A percentile compares a stretch with the other conserved stretches of the same genome.
Conservation (phyloP, 176 grass and related monocot species). For the Otatea glauca region DNA sequence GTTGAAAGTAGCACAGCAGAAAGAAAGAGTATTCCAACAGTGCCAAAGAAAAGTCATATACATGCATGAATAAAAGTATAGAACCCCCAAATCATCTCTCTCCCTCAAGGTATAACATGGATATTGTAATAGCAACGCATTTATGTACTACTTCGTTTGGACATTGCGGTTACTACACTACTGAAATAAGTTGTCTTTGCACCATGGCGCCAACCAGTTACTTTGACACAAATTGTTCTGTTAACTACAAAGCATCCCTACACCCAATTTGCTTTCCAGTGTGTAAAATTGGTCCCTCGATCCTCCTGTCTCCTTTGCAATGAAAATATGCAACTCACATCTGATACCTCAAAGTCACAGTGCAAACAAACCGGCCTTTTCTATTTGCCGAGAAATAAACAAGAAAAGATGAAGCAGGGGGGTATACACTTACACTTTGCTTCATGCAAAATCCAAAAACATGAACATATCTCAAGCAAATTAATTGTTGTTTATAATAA, state of each 20-base stretch:
- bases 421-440: neutral
- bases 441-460: slow-evolving; percentile 3
- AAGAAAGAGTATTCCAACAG: neutral
- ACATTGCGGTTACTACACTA: neutral
- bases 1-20: slow-evolving; percentile 10
- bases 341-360: slow-evolving; percentile 1
- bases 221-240: neutral
- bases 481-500: neutral
- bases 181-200: neutral
- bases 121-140: neutral
- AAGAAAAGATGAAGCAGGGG: neutral
- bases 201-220: neutral
- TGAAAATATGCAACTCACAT: neutral
- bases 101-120: neutral
- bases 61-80: neutral
- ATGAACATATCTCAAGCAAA: slow-evolving; percentile 16
- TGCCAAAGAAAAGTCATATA: neutral
- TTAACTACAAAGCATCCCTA: neutral
- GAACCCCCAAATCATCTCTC: no score
- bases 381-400: neutral
- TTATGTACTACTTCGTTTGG: neutral
- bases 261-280: neutral
- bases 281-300: neutral
- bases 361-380: neutral
- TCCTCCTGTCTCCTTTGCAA: neutral